These are phyloP conservation scores for Penicillium glabrum DNA, from an alignment of 2,329 filamentous ascomycete genomes.

Conservation along the genomic window DNA sequence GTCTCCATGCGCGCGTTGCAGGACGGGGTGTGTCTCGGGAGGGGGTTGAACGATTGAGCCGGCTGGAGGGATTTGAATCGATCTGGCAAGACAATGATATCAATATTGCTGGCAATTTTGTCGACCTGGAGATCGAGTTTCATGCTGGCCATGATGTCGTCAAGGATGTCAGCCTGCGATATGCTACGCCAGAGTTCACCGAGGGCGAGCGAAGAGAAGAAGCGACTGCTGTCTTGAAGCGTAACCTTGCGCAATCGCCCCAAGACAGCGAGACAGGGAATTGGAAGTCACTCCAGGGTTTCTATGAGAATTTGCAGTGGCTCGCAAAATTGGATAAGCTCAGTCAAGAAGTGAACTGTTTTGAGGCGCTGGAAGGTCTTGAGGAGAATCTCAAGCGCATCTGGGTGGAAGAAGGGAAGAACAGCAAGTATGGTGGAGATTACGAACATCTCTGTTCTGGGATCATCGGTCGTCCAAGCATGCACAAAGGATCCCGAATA, in stretches of 20 bases:
- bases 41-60: constrained; percentile 42
- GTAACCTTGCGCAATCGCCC: constrained; percentile 36
- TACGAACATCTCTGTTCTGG: constrained; percentile 44
- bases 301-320: constrained; percentile 45
- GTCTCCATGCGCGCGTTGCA: constrained; percentile 40
- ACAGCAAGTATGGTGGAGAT: constrained; percentile 27
- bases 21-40: constrained; percentile 47
- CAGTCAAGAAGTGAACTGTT: constrained; percentile 47
- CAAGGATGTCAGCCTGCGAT: constrained; percentile 44
- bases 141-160: constrained; percentile 40
- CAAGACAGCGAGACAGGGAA: constrained; percentile 30
- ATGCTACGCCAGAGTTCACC: constrained; percentile 41
- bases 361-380: constrained; percentile 46
- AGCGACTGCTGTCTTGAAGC: constrained; percentile 44
- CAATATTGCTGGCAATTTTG: constrained; percentile 47
- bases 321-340: constrained; percentile 46
- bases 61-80: constrained; percentile 46
- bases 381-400: constrained; percentile 43
- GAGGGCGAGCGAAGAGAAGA: constrained; percentile 44
- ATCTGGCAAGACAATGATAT: constrained; percentile 49
- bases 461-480: constrained; percentile 41
- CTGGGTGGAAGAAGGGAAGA: constrained; percentile 43
- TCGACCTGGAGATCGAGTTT: constrained; percentile 49
- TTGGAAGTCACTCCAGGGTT: constrained; percentile 41
- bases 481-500: constrained; percentile 41